Evolutionary conservation across 768 basidiomycete genomes (phyloP).

Genomic region (Paxillus ammoniavirescens): DNA sequence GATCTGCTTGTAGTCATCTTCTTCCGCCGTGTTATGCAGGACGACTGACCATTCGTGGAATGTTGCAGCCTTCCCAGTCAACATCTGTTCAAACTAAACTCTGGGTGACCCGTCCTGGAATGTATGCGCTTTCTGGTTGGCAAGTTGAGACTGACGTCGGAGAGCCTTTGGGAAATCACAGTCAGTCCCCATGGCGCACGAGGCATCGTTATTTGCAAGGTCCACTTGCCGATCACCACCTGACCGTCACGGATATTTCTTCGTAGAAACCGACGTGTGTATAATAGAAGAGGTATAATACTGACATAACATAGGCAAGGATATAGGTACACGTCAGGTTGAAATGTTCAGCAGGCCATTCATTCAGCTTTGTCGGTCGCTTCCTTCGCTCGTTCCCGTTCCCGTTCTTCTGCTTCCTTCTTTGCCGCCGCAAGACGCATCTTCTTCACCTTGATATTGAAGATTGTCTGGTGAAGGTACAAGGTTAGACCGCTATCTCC

Average conservation of each 20-base stretch:
- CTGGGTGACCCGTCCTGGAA: slow-evolving; percentile 62
- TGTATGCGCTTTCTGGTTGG: slow-evolving; percentile 69
- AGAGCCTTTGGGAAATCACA: slow-evolving; percentile 25
- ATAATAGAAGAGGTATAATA: slow-evolving; percentile 6
- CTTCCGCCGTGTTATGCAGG: slow-evolving; percentile 62
- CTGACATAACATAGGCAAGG: slow-evolving; percentile 12
- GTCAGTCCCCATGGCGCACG: slow-evolving; percentile 30
- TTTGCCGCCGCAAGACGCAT: slow-evolving; percentile 51
- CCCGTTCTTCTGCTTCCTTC: slow-evolving; percentile 44
- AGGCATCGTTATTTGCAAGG: slow-evolving; percentile 42
- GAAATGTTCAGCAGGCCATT: slow-evolving; percentile 7
- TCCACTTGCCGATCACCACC: slow-evolving; percentile 25
- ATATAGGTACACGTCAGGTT: not conserved
- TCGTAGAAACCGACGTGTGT: slow-evolving; percentile 6
- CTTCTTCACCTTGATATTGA: slow-evolving; percentile 73
- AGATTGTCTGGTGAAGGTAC: slow-evolving; percentile 50
- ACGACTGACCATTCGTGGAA: slow-evolving; percentile 62
- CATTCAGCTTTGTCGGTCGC: slow-evolving; percentile 18
- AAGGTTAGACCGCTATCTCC: not conserved
- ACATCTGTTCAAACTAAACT: slow-evolving; percentile 47
- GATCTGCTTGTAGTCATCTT: slow-evolving; percentile 33
- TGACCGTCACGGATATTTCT: slow-evolving; percentile 32
- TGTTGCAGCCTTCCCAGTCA: slow-evolving; percentile 48
- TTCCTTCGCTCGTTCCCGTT: slow-evolving; percentile 28
- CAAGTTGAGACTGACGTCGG: slow-evolving; percentile 63